Percentiles rank a stretch among this genome's conserved stretches.
Evolutionary conservation across 768 basidiomycete species (phyloP).

Genomic region (Naganishia kalamii): DNA sequence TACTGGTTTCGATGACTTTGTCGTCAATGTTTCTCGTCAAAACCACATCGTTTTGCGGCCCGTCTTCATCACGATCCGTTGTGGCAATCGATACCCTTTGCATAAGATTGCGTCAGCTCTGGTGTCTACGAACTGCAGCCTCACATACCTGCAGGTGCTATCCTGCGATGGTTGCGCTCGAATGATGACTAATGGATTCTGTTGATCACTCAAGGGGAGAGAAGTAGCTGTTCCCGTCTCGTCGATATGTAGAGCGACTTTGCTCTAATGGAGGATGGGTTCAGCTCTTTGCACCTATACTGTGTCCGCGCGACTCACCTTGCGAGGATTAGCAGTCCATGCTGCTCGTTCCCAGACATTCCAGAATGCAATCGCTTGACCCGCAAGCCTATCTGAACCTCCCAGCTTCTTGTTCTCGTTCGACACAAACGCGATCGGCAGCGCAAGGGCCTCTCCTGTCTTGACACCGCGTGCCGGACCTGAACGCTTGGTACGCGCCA

Average conservation of each 20-base stretch:
- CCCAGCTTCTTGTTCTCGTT: neutral
- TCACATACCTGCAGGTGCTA: conserved; percentile 63
- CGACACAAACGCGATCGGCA: conserved; percentile 21
- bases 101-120: neutral
- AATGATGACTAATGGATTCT: conserved; percentile 70
- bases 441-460: neutral
- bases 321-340: conserved; percentile 59
- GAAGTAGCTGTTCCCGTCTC: conserved; percentile 66
- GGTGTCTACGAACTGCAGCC: neutral
- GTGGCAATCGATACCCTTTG: conserved; percentile 54
- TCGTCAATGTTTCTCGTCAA: conserved; percentile 67
- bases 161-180: conserved; percentile 77
- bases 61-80: conserved; percentile 65
- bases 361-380: conserved; percentile 65
- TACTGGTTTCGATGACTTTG: conserved; percentile 75
- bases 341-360: conserved; percentile 73
- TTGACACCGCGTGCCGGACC: conserved; percentile 59
- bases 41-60: conserved; percentile 69
- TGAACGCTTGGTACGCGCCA: conserved; percentile 63
- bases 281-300: neutral
- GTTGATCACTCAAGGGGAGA: conserved; percentile 65
- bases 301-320: conserved; percentile 53
- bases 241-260: conserved; percentile 82
- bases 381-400: conserved; percentile 18
- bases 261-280: conserved; percentile 56